Conservation (phyloP, 139 green algal species). For the Chlamydomonas sp. region DNA sequence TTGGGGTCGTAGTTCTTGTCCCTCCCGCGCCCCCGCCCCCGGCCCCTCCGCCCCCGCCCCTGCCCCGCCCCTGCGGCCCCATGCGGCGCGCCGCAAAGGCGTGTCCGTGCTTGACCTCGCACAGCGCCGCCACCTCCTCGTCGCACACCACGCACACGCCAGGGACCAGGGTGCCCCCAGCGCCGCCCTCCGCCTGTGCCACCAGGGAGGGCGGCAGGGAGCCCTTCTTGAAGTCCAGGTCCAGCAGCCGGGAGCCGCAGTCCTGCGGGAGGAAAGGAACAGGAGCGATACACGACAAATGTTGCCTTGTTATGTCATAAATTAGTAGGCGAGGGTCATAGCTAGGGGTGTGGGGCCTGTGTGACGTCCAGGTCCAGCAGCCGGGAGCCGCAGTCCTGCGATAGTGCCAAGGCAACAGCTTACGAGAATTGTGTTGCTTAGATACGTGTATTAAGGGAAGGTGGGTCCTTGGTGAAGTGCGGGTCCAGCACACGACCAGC, state of each 20-base stretch:
- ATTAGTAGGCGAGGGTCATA: too few species aligned
- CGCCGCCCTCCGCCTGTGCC: background rate
- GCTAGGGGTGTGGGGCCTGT: too few species aligned
- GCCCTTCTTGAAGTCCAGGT: constrained; percentile 73
- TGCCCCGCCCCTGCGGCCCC: constrained; percentile 27
- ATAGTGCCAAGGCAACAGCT: background rate
- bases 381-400: constrained; percentile 47
- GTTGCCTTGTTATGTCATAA: too few species aligned
- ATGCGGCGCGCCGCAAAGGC: constrained; percentile 54
- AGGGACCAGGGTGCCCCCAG: background rate
- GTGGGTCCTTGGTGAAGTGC: too few species aligned
- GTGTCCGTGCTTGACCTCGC: constrained; percentile 40
- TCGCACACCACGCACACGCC: constrained; percentile 77
- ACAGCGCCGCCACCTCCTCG: constrained; percentile 64
- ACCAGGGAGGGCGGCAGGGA: constrained; percentile 30
- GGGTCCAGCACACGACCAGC: too few species aligned
- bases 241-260: constrained; percentile 57
- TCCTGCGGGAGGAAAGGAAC: constrained; percentile 4
- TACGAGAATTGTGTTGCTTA: too few species aligned
- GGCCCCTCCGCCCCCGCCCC: constrained; percentile 52
- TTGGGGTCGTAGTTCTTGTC: constrained; percentile 60
- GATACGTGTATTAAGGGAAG: too few species aligned
- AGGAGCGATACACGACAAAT: background rate
- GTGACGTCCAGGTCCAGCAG: constrained; percentile 42
- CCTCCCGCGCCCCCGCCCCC: constrained; percentile 54